Base-by-base conservation (phyloP, 768 basidiomycete genomes). In the Lentinula aciculospora region DNA sequence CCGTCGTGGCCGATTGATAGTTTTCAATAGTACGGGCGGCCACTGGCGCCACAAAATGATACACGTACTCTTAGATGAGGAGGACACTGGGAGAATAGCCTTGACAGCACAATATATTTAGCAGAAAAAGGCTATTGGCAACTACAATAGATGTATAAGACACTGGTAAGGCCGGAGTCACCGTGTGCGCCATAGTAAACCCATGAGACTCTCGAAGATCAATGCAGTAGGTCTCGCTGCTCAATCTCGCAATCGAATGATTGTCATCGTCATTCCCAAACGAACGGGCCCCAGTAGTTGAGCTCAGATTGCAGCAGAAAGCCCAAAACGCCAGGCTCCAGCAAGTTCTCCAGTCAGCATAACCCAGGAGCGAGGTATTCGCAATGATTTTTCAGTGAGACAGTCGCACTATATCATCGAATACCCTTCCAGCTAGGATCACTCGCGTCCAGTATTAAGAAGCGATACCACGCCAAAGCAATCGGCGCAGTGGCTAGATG, bases 401-500 rank as follows among this genome's bases (percentile, higher is more conserved):
- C 19, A 44, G 42, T 19, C 42, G 42, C 46, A 29, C 15, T 34
- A 19, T 15, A 29, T 29, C 42, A 32, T 56, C 23, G 73, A 48
- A 70, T 68, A 32, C 74, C 73, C 53, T 77, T 77, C 91, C 91
- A 92, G n/a, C 84, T 83, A 10, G 74, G 71, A 62, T 92, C 88
- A 50, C 77, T 72, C 1, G 91, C 77, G 67, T 96, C 94, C 62
- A 82, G 68, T 7, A 89, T 67, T 32, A 95, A 69, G 64, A 96
- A 96, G n/a, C 80, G 74, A 65, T 96, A 98, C 94, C 96, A 98
- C 47, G 81, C 76, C 47, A 79, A 66, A 3, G 85, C 82, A 34
- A 98, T 81, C 0, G 88, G 87, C 0, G 81, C 87, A 0, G 96
- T 99, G 3, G 83, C 79, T 5, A 89, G 74, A 70, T 99, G 96